Evolutionary conservation across 139 green algal species (phyloP).

Genomic region (Tetraselmis striata): DNA sequence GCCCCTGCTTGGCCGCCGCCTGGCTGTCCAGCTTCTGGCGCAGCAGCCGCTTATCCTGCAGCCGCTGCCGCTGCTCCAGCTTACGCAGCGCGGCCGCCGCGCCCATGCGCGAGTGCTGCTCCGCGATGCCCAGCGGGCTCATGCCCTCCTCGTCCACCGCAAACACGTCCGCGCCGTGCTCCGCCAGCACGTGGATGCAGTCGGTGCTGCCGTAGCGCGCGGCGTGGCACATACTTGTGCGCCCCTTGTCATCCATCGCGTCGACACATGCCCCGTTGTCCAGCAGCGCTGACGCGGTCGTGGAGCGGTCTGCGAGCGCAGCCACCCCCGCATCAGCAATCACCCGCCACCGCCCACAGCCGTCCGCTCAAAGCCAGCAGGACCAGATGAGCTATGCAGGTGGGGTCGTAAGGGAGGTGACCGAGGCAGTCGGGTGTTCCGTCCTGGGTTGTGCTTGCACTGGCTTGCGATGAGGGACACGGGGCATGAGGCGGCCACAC

Average conservation of each 20-base stretch:
- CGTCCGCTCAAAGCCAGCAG: no score
- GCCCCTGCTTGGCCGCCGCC: no score
- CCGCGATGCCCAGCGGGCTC: conserved; percentile 34
- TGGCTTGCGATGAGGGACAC: no score
- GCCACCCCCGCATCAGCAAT: no score
- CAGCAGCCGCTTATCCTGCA: not conserved
- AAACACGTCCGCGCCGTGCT: conserved; percentile 26
- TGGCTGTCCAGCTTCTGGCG: not conserved
- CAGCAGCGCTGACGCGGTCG: conserved; percentile 28
- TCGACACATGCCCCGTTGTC: conserved; percentile 7
- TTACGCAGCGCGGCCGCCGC: conserved; percentile 18
- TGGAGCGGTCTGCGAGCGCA: conserved; percentile 18
- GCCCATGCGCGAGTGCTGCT: conserved; percentile 19
- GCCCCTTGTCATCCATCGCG: not conserved
- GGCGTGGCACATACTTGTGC: not conserved
- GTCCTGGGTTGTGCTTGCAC: no score
- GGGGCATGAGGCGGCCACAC: not conserved
- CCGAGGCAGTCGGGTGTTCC: no score
- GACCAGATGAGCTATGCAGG: no score
- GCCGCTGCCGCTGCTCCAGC: not conserved
- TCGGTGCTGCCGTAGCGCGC: conserved; percentile 20
- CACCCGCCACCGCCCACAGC: no score
- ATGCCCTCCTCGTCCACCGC: conserved; percentile 30
- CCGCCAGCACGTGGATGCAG: conserved; percentile 34
- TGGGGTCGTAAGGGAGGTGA: no score